phyloP scores from a whole-genome alignment of 1,284 basidiomycete species.

The Fomitopsis palustris region DNA sequence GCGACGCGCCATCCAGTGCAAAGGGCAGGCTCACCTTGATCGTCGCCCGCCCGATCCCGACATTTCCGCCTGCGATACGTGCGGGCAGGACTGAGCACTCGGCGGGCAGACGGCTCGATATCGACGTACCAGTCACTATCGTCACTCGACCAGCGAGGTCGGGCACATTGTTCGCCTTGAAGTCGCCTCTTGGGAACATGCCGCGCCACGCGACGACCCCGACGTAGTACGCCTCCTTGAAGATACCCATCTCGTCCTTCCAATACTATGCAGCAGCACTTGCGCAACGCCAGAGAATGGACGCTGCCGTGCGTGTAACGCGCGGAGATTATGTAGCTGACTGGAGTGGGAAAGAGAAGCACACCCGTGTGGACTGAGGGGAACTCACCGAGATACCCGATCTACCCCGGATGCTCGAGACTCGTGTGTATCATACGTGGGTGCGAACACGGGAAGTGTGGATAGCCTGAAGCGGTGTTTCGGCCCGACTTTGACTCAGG shows the following conservation, averaged over 20 bases:
- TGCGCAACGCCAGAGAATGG: no score
- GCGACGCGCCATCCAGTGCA: neutral
- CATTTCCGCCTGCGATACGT: slow-evolving; percentile 12
- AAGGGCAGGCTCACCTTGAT: slow-evolving; percentile 14
- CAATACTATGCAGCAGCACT: no score
- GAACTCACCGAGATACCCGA: neutral
- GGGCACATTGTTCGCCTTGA: slow-evolving; percentile 43
- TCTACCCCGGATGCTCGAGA: no score
- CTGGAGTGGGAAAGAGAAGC: neutral
- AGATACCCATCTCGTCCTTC: neutral
- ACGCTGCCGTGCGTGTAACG: no score
- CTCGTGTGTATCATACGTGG: no score
- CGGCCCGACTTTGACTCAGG: no score
- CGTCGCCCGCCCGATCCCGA: slow-evolving; percentile 20
- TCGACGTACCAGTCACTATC: slow-evolving; percentile 34
- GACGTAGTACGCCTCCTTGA: neutral
- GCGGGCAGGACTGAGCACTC: neutral
- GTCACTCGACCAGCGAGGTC: slow-evolving; percentile 45
- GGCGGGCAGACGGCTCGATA: no score
- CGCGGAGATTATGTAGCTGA: no score
- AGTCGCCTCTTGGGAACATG: slow-evolving; percentile 16
- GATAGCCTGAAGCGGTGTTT: no score
- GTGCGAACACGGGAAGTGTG: no score
- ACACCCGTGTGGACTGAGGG: neutral
- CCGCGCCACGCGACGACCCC: neutral